Conservation (phyloP, 257 asterid genomes). For the Salvia splendens region DNA sequence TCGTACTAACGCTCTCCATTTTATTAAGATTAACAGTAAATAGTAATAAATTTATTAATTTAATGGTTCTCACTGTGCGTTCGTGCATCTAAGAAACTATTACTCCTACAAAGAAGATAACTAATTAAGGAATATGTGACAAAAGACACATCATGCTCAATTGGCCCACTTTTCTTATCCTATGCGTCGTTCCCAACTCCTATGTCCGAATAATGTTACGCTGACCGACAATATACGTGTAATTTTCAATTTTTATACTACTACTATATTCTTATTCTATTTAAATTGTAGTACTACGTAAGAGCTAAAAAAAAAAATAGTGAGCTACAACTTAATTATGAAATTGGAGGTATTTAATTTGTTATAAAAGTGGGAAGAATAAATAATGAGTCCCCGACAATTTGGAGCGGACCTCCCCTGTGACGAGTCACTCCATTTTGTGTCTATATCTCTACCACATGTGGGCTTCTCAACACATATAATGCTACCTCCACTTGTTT, state of each 20-base stretch:
- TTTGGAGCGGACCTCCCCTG: constrained; percentile 38
- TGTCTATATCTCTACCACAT: constrained; percentile 23
- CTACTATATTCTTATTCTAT: too few species aligned
- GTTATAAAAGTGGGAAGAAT: neutral
- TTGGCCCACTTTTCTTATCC: constrained; percentile 2
- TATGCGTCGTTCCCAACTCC: neutral
- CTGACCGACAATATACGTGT: neutral
- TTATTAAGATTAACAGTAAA: too few species aligned
- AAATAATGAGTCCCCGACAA: constrained; percentile 31
- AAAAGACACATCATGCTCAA: neutral
- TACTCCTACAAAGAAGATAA: neutral
- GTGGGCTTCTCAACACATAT: constrained; percentile 29
- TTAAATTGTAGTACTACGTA: too few species aligned
- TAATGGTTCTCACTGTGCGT: too few species aligned
- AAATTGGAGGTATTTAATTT: too few species aligned
- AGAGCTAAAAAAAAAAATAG: too few species aligned
- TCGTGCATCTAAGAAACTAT: too few species aligned
- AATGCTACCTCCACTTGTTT: constrained; percentile 32
- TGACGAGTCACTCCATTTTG: constrained; percentile 9
- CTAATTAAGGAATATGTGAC: neutral
- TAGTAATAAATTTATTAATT: too few species aligned
- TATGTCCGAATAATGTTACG: neutral
- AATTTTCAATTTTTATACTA: too few species aligned
- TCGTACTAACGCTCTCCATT: too few species aligned
- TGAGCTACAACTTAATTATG: too few species aligned